These are phyloP conservation scores for Candida suzukii DNA, from an alignment of 805 yeast genomes.

Conservation along the genomic window DNA sequence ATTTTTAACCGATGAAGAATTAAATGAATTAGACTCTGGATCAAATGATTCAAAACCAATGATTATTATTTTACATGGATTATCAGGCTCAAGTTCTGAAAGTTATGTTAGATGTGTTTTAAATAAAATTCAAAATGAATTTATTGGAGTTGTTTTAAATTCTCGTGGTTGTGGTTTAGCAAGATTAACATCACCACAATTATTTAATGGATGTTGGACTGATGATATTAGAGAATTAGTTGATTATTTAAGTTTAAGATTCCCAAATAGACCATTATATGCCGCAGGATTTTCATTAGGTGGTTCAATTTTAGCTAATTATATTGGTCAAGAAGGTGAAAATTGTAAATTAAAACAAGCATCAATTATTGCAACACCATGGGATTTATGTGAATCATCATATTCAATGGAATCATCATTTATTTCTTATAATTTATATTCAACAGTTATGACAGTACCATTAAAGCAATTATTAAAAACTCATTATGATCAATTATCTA, in stretches of 20 bases:
- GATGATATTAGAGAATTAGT: conserved; percentile 58
- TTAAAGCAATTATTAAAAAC: conserved; percentile 33
- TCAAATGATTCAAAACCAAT: conserved; percentile 42
- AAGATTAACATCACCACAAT: conserved; percentile 56
- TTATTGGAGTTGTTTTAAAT: conserved; percentile 66
- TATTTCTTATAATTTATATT: conserved; percentile 40
- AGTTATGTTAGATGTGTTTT: conserved; percentile 60
- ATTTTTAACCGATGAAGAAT: conserved; percentile 41
- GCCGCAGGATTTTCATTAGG: conserved; percentile 82
- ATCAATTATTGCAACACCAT: conserved; percentile 57
- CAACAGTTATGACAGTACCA: conserved; percentile 43
- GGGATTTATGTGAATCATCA: conserved; percentile 59
- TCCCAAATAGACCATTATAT: conserved; percentile 58
- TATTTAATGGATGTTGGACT: conserved; percentile 68
- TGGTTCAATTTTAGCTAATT: conserved; percentile 63
- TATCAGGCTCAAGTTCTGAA: conserved; percentile 84
- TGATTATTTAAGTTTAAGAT: conserved; percentile 37
- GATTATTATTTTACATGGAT: conserved; percentile 63
- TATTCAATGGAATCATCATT: conserved; percentile 32
- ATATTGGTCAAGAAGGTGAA: conserved; percentile 57
- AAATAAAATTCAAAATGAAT: conserved; percentile 30
- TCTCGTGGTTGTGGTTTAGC: conserved; percentile 74
- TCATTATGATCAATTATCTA: conserved; percentile 33
- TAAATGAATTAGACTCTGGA: conserved; percentile 17
- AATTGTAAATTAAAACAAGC: conserved; percentile 46